These are phyloP conservation scores for Acanthochlamys bracteata DNA, from an alignment of 106 monocot species.

Conservation along the genomic window DNA sequence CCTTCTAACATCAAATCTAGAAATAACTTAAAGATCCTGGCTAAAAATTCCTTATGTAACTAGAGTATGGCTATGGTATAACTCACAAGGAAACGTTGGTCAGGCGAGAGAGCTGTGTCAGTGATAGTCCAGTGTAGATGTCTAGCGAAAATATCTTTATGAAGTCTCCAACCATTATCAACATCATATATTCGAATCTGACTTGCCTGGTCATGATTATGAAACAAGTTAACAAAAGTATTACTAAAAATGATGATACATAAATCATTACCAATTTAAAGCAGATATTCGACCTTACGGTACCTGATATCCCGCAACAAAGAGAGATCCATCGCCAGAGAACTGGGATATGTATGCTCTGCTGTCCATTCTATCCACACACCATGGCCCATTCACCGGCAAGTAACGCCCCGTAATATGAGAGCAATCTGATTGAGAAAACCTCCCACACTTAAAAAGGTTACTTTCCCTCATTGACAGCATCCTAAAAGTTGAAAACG, in stretches of 20 bases:
- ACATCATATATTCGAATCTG: conserved; percentile 50
- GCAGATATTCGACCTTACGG: background rate
- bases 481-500: conserved; percentile 55
- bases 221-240: background rate
- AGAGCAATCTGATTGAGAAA: conserved; percentile 55
- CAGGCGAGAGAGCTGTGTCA: conserved; percentile 58
- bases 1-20: no score
- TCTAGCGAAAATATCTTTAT: conserved; percentile 37
- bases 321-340: conserved; percentile 81
- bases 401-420: conserved; percentile 64
- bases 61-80: no score
- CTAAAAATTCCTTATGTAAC: no score
- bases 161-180: conserved; percentile 33
- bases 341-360: conserved; percentile 87
- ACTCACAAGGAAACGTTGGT: conserved; percentile 44
- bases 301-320: conserved; percentile 89
- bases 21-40: no score
- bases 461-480: conserved; percentile 58
- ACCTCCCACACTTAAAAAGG: conserved; percentile 45
- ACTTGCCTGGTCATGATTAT: conserved; percentile 33
- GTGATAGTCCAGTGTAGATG: conserved; percentile 57
- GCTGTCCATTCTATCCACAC: conserved; percentile 56
- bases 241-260: no score
- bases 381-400: conserved; percentile 67
- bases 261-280: background rate